phyloP scores from a whole-genome alignment of 768 basidiomycete species.

The Suillus ampliporus region DNA sequence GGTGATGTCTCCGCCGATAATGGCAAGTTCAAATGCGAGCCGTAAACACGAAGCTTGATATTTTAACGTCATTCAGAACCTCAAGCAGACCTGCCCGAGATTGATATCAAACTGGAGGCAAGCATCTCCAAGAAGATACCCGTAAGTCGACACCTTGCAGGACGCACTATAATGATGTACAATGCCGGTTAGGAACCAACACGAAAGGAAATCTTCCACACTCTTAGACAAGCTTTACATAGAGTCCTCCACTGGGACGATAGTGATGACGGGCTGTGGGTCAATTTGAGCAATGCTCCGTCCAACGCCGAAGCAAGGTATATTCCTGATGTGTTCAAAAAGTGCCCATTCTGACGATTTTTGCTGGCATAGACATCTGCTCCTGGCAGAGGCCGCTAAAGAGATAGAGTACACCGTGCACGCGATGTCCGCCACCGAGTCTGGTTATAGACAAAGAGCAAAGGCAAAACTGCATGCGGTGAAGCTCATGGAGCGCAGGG shows the following conservation, averaged over 20 bases:
- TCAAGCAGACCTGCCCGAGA: conserved; percentile 29
- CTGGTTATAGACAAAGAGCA: conserved; percentile 53
- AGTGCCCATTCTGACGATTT: neutral
- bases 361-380: conserved; percentile 39
- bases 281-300: conserved; percentile 18
- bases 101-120: conserved; percentile 44
- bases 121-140: conserved; percentile 49
- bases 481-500: conserved; percentile 27
- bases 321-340: neutral
- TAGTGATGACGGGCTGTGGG: conserved; percentile 37
- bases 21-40: neutral
- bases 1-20: no score
- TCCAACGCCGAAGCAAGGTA: conserved; percentile 30
- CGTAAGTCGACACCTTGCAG: conserved; percentile 28
- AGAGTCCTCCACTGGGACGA: conserved; percentile 39
- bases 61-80: conserved; percentile 13
- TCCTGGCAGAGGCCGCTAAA: conserved; percentile 49
- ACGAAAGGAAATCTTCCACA: conserved; percentile 44
- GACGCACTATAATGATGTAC: neutral
- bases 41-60: conserved; percentile 3
- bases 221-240: conserved; percentile 47
- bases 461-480: conserved; percentile 41
- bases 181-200: conserved; percentile 33
- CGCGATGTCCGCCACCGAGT: conserved; percentile 53
- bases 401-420: conserved; percentile 54